Conservation (phyloP, 148 eudicot species). For the Vaccinium myrtillus region DNA sequence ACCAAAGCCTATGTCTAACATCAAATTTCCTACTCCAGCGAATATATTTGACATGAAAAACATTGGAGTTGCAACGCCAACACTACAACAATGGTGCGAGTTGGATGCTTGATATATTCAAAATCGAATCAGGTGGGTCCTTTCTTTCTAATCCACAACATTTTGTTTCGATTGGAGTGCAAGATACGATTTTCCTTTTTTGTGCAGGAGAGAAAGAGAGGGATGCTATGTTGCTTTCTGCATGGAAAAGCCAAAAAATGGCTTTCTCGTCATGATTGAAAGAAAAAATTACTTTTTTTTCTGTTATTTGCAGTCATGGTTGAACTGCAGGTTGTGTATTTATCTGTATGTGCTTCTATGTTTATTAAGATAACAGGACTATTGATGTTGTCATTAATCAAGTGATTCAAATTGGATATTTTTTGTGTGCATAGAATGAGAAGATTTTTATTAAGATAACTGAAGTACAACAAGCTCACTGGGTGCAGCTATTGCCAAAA, state of each 20-base stretch:
- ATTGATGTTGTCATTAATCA: background rate
- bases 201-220: background rate
- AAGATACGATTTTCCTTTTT: background rate
- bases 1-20: conserved; percentile 22
- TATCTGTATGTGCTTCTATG: background rate
- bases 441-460: background rate
- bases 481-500: background rate
- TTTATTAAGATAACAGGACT: background rate
- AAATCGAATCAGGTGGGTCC: conserved; percentile 15
- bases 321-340: background rate
- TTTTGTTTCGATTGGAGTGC: background rate
- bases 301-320: background rate
- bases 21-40: conserved; percentile 38
- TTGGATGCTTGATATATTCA: conserved; percentile 24
- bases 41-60: conserved; percentile 77
- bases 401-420: background rate
- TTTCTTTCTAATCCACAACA: background rate
- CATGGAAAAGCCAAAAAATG: background rate
- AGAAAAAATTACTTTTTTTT: background rate
- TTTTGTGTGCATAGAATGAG: background rate
- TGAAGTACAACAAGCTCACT: background rate
- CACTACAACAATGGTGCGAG: conserved; percentile 69
- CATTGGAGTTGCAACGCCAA: conserved; percentile 75
- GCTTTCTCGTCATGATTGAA: background rate
- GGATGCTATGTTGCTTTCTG: background rate